Base-by-base conservation (phyloP, 345 rosid genomes). In the Trapa incisa region DNA sequence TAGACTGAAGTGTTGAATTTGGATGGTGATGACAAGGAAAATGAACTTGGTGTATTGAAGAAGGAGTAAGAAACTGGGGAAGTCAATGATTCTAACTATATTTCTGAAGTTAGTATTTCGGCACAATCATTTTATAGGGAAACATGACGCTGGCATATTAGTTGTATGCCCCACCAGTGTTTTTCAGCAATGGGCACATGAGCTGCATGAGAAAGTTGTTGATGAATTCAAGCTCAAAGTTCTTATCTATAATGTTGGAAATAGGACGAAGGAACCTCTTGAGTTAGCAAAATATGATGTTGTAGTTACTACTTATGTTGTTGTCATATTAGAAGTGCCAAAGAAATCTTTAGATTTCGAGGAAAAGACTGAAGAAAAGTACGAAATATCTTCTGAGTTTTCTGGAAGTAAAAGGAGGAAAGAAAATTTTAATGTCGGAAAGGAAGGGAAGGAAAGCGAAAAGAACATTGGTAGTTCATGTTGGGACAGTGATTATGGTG, bases 91-190 rank as follows among this genome's bases (percentile, higher is more conserved):
- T 37, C 68, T 29, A 79, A 78, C 67, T 33, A 68, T 17, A 64
- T 75, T 66, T 74, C 79, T 73, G 85, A 84, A 78, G 88, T 75
- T 6, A 77, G 85, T 73, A 83, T 89, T 68, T 86, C 92, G 69
- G 58, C 75, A 7, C 73, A 64, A 57, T 67, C 78, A 73, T 74
- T 83, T 45, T 71, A 73, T 37, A 73, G 76, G 76, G 71, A 60
- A 70, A 80, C 93, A 84, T 66, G 80, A 86, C 42, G 96, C 93
- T 52, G 98, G 98, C 61, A 93, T 97, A 50, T 82, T 93, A 72
- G 87, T 93, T 81, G 98, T 93, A 47, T 93, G 98, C 76, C 97
- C 98, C 47, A 97, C 98, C 1, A 90, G 96, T 79, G 75, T 93
- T 80, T 84, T 93, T 53, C 89, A 94, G 61, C 98, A 93, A 74